These are phyloP conservation scores for Candida golubevii DNA, from an alignment of 805 yeast genomes.

Conservation along the genomic window DNA sequence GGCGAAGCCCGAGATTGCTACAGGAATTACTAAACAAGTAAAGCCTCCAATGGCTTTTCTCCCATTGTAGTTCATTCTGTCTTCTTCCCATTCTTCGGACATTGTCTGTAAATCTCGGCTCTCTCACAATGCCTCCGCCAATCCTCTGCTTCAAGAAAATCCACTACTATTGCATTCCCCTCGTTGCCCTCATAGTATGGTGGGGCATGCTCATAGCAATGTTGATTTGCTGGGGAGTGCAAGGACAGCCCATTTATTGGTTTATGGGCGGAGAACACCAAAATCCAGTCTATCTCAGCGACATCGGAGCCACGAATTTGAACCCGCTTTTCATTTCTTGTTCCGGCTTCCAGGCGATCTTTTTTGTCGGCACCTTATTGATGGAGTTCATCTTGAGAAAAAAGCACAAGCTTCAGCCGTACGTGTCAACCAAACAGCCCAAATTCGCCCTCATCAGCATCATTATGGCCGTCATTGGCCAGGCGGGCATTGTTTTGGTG, in stretches of 20 bases:
- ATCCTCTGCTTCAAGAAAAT: constrained; percentile 37
- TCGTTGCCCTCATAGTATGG: constrained; percentile 69
- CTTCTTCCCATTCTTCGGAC: too few species aligned
- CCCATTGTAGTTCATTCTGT: too few species aligned
- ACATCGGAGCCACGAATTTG: constrained; percentile 82
- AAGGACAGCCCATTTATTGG: constrained; percentile 70
- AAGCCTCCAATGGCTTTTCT: too few species aligned
- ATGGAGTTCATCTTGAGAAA: constrained; percentile 62
- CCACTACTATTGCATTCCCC: constrained; percentile 57
- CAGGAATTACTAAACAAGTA: neutral
- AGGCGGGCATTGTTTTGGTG: constrained; percentile 69
- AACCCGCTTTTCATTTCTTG: constrained; percentile 83
- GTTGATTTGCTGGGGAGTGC: constrained; percentile 71
- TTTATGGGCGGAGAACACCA: constrained; percentile 44
- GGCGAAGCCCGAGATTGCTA: constrained; percentile 4
- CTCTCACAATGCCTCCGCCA: constrained; percentile 7
- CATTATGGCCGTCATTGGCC: constrained; percentile 52
- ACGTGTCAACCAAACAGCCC: constrained; percentile 41
- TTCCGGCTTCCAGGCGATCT: constrained; percentile 71
- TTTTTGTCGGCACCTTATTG: constrained; percentile 59
- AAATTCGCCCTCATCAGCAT: constrained; percentile 39
- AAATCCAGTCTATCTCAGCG: constrained; percentile 68
- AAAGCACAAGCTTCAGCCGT: constrained; percentile 52
- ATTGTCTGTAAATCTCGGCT: too few species aligned
- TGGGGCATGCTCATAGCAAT: constrained; percentile 87